Percentiles rank a stretch among this genome's conserved stretches.
These are phyloP conservation scores for Juglanconis oblonga DNA, from an alignment of 2,329 filamentous ascomycete species.

Conservation along the genomic window DNA sequence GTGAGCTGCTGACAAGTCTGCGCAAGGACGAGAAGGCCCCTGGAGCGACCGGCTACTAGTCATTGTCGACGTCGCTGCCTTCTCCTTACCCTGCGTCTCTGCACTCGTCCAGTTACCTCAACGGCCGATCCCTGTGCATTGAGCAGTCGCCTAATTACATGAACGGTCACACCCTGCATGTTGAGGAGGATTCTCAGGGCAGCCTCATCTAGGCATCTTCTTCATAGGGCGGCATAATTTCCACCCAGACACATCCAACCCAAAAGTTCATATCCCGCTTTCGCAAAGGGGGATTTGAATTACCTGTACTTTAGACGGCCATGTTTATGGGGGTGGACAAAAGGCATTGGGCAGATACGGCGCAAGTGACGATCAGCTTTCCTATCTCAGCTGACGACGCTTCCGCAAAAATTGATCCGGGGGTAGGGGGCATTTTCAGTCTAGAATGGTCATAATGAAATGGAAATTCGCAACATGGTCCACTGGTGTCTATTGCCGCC, in stretches of 20 bases:
- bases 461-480: neutral
- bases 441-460: slow-evolving; percentile 14
- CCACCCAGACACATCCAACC: neutral
- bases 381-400: neutral
- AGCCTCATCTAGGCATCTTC: slow-evolving; percentile 14
- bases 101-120: slow-evolving; percentile 1
- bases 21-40: slow-evolving; percentile 89
- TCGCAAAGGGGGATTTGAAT: neutral
- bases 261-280: neutral
- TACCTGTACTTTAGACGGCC: slow-evolving; percentile 17
- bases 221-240: neutral
- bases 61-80: slow-evolving; percentile 13
- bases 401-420: neutral
- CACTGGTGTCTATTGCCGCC: neutral
- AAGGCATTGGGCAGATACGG: slow-evolving; percentile 13
- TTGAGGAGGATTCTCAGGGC: slow-evolving; percentile 16
- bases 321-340: neutral
- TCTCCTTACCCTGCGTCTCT: slow-evolving; percentile 11
- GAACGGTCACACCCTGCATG: neutral
- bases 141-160: neutral
- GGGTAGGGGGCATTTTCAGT: neutral
- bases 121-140: neutral
- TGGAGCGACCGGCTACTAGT: slow-evolving; percentile 52
- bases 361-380: slow-evolving; percentile 4
- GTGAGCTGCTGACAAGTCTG: slow-evolving; percentile 81